phyloP scores from a whole-genome alignment of 495 filamentous ascomycete species.

The Thermothielavioides terrestris region DNA sequence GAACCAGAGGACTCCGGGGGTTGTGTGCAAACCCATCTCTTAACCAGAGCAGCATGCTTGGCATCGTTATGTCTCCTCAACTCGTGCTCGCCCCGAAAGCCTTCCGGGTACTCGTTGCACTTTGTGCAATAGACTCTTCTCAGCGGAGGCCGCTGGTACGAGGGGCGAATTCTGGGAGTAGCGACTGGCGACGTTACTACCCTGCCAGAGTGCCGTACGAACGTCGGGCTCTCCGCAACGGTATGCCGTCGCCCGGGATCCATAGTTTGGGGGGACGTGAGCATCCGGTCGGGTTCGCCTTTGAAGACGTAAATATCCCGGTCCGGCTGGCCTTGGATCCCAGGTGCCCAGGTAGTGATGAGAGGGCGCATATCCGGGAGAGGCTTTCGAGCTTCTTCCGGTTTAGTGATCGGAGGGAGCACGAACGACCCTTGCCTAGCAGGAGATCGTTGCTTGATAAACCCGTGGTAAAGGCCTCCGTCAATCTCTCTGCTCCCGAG shows the following conservation, averaged over 20 bases:
- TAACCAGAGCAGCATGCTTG: conserved; percentile 63
- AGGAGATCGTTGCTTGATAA: conserved; percentile 35
- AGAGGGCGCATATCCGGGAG: conserved; percentile 35
- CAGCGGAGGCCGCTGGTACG: conserved; percentile 68
- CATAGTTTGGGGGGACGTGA: conserved; percentile 25
- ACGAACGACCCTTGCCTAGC: conserved; percentile 20
- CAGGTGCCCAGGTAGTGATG: conserved; percentile 30
- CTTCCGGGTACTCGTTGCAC: conserved; percentile 75
- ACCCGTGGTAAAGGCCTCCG: conserved; percentile 35
- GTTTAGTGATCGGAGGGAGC: conserved; percentile 26
- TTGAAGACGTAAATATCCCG: conserved; percentile 27
- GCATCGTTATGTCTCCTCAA: conserved; percentile 79
- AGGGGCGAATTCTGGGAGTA: conserved; percentile 52
- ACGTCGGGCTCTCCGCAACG: conserved; percentile 39
- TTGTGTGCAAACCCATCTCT: conserved; percentile 67
- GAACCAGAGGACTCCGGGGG: conserved; percentile 32
- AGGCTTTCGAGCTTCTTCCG: conserved; percentile 31
- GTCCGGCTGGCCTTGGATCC: conserved; percentile 13
- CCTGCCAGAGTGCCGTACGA: conserved; percentile 27
- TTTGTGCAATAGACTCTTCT: conserved; percentile 68
- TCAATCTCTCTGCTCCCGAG: conserved; percentile 38
- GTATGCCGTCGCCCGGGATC: conserved; percentile 38
- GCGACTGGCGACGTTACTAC: conserved; percentile 33
- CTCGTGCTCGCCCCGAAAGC: conserved; percentile 92
- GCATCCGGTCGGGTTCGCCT: conserved; percentile 25